Percentiles rank a stretch among this genome's conserved stretches.
These are phyloP conservation scores for Phlebopus sp. DNA, from an alignment of 1,284 basidiomycete genomes.

Conservation along the genomic window DNA sequence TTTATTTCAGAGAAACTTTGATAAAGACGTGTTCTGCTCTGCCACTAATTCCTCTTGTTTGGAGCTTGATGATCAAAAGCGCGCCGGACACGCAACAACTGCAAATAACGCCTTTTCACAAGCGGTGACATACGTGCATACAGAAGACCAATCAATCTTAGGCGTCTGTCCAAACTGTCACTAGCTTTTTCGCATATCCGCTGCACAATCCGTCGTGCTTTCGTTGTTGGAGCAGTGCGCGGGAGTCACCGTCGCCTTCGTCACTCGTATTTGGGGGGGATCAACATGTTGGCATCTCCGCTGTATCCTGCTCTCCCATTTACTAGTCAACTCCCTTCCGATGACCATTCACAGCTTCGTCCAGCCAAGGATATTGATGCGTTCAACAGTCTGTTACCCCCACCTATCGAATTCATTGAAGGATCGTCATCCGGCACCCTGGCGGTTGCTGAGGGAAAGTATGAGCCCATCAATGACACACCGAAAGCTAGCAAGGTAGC, in stretches of 20 bases:
- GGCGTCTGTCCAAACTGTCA: slow-evolving; percentile 14
- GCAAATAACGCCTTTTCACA: slow-evolving; percentile 23
- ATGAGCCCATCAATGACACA: slow-evolving; percentile 71
- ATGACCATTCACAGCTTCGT: slow-evolving; percentile 53
- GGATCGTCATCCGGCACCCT: slow-evolving; percentile 73
- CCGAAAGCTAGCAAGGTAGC: slow-evolving; percentile 39
- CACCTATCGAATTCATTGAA: slow-evolving; percentile 75
- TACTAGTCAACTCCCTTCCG: slow-evolving; percentile 44
- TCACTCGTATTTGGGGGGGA: slow-evolving; percentile 9
- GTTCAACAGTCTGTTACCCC: slow-evolving; percentile 71
- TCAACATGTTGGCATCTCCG: slow-evolving; percentile 59
- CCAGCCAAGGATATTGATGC: slow-evolving; percentile 68
- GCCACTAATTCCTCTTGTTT: not conserved
- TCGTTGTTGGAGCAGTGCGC: slow-evolving; percentile 5
- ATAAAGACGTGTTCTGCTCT: not conserved
- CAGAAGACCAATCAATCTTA: not conserved
- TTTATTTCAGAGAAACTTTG: not conserved
- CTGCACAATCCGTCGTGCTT: not conserved
- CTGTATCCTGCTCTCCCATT: slow-evolving; percentile 50
- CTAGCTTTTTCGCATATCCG: slow-evolving; percentile 5
- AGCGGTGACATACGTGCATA: slow-evolving; percentile 7
- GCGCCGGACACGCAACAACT: slow-evolving; percentile 21
- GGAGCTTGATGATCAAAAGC: slow-evolving; percentile 5
- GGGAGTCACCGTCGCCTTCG: slow-evolving; percentile 5
- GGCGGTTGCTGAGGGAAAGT: slow-evolving; percentile 67